A percentile compares a stretch with the other conserved stretches of the same genome.
Conservation (phyloP, 768 basidiomycete species). For the Tricholoma furcatifolium region DNA sequence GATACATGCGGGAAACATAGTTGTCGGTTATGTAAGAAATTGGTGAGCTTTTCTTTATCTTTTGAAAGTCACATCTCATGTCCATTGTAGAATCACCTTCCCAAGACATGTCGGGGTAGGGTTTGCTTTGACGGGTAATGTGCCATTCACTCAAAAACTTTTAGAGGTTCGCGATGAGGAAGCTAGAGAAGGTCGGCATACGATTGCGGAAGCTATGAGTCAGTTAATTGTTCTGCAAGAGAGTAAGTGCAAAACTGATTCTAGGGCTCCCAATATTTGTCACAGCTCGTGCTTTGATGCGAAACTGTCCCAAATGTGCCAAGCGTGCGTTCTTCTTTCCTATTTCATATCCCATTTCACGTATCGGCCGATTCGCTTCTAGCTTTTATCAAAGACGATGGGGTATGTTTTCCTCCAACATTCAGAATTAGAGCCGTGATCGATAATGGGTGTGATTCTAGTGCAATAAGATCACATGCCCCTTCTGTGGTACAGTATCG, state of each 20-base stretch:
- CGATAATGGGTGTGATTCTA: slow-evolving; percentile 51
- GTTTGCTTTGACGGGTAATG: slow-evolving; percentile 18
- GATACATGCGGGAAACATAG: slow-evolving; percentile 59
- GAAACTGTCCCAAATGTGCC: slow-evolving; percentile 71
- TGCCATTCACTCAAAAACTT: neutral
- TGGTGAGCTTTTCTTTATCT: slow-evolving; percentile 35
- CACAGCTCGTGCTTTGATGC: slow-evolving; percentile 64
- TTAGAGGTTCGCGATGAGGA: slow-evolving; percentile 11
- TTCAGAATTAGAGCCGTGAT: slow-evolving; percentile 1
- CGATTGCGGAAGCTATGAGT: slow-evolving; percentile 84
- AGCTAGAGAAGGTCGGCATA: slow-evolving; percentile 51
- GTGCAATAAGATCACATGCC: slow-evolving; percentile 82
- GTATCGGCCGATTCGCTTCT: neutral
- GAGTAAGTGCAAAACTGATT: neutral
- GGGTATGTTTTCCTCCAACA: slow-evolving; percentile 3
- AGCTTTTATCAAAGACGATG: slow-evolving; percentile 17
- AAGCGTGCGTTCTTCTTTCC: slow-evolving; percentile 44
- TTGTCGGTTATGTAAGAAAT: slow-evolving; percentile 67
- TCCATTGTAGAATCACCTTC: slow-evolving; percentile 56
- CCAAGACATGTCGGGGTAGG: slow-evolving; percentile 43
- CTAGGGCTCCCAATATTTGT: neutral
- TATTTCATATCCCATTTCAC: neutral
- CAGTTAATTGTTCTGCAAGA: slow-evolving; percentile 14
- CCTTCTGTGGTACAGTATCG: slow-evolving; percentile 52
- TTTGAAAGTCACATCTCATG: neutral